Percentiles rank a stretch among this genome's conserved stretches.
phyloP scores from a whole-genome alignment of 345 rosid genomes.

The Aurinia saxatilis region DNA sequence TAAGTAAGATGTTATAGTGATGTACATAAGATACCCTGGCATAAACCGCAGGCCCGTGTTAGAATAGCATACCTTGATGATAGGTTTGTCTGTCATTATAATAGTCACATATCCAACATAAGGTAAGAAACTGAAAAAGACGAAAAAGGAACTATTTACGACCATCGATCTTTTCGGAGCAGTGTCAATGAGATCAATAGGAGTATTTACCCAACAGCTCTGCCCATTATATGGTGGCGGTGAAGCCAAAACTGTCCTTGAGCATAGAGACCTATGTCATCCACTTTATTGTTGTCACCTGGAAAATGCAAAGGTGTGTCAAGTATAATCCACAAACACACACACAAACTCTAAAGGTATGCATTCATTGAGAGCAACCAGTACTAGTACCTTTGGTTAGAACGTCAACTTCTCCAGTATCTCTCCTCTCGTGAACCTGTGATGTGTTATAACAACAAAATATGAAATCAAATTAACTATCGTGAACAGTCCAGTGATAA shows the following conservation, averaged over 20 bases:
- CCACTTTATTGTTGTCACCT: conserved; percentile 54
- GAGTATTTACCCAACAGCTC: conserved; percentile 65
- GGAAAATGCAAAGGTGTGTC: conserved; percentile 19
- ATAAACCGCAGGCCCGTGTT: neutral
- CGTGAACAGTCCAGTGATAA: neutral
- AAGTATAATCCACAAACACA: neutral
- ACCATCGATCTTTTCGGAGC: neutral
- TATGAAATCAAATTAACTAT: no score
- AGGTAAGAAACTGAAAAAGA: conserved; percentile 56
- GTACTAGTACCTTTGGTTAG: conserved; percentile 76
- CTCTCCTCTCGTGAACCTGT: conserved; percentile 84
- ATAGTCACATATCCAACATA: conserved; percentile 76
- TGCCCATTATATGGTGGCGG: conserved; percentile 60
- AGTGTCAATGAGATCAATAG: neutral
- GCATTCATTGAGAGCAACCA: neutral
- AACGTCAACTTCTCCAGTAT: conserved; percentile 85
- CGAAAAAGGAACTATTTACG: neutral
- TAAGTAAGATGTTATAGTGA: neutral
- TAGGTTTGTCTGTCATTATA: conserved; percentile 68
- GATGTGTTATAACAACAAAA: neutral
- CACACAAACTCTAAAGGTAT: neutral
- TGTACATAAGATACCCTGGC: neutral
- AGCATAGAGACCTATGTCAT: conserved; percentile 62
- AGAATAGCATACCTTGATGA: conserved; percentile 57
- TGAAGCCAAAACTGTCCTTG: conserved; percentile 65